Evolutionary conservation across 1,139 yeast genomes (phyloP).

Genomic region (Candida freyschussii): DNA sequence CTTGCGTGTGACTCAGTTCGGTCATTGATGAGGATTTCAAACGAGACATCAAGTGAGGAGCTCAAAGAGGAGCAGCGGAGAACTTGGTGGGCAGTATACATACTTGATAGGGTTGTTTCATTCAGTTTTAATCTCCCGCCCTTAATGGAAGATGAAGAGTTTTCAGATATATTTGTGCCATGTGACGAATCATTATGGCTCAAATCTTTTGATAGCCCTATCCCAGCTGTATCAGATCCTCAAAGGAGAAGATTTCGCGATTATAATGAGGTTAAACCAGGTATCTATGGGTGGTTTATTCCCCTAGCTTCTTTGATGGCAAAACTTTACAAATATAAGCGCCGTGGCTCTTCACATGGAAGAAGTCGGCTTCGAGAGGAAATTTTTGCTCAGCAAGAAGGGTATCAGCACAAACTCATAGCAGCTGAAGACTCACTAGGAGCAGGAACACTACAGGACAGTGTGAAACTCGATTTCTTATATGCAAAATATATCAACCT

Average conservation of each 20-base stretch:
- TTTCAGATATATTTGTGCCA: conserved; percentile 31
- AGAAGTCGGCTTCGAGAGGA: conserved; percentile 1
- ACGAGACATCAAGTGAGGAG: conserved; percentile 24
- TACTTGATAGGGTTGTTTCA: conserved; percentile 37
- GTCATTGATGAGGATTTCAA: conserved; percentile 8
- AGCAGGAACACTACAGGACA: conserved; percentile 3
- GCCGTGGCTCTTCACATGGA: conserved; percentile 4
- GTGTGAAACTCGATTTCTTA: conserved; percentile 13
- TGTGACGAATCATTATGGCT: conserved; percentile 33
- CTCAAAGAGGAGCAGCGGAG: conserved; percentile 37
- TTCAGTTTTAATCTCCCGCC: conserved; percentile 34
- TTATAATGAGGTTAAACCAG: conserved; percentile 16
- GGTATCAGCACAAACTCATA: conserved; percentile 5
- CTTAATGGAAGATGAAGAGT: conserved; percentile 32
- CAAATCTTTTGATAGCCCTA: conserved; percentile 8
- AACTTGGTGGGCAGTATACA: conserved; percentile 39
- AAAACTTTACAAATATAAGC: conserved; percentile 12
- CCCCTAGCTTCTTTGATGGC: conserved; percentile 23
- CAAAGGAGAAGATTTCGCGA: conserved; percentile 12
- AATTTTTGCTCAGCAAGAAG: conserved; percentile 7
- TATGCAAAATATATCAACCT: conserved; percentile 20
- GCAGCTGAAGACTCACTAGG: conserved; percentile 5
- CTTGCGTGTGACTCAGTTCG: conserved; percentile 28
- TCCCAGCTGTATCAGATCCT: conserved; percentile 16
- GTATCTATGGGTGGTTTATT: conserved; percentile 26